Conservation (phyloP, 1,284 basidiomycete genomes). For the Mycosarcoma maydis region DNA sequence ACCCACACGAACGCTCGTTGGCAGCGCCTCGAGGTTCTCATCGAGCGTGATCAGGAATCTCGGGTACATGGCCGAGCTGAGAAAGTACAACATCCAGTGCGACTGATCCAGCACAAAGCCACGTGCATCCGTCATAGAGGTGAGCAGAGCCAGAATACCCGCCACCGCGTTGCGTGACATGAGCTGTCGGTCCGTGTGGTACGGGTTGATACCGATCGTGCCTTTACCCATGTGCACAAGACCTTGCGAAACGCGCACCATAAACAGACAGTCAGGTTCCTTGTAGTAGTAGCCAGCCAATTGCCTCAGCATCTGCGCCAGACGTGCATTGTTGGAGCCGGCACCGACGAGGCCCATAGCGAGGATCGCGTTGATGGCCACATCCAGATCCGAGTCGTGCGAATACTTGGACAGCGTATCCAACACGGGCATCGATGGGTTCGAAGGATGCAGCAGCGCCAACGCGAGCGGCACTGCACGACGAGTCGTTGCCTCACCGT, state of each 20-base stretch:
- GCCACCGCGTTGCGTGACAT: constrained; percentile 90
- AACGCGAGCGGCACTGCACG: constrained; percentile 95
- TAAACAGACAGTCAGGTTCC: constrained; percentile 95
- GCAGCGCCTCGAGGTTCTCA: constrained; percentile 75
- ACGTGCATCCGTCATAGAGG: constrained; percentile 92
- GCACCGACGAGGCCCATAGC: constrained; percentile 99
- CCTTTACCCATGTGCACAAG: constrained; percentile 99
- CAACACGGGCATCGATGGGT: constrained; percentile 92
- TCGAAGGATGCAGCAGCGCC: constrained; percentile 91
- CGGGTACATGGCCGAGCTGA: constrained; percentile 95
- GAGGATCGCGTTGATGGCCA: constrained; percentile 96
- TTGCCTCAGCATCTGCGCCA: constrained; percentile 96
- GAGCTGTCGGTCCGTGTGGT: constrained; percentile 90
- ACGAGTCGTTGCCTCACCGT: constrained; percentile 92
- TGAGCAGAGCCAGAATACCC: constrained; percentile 86
- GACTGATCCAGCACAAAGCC: constrained; percentile 92
- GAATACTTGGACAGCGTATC: constrained; percentile 99
- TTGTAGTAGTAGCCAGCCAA: constrained; percentile 97
- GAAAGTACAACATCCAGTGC: constrained; percentile 99
- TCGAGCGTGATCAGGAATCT: constrained; percentile 97
- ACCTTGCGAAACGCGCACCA: constrained; percentile 95
- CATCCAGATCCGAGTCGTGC: constrained; percentile 95
- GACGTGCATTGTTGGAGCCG: constrained; percentile 95
- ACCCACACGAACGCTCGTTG: constrained; percentile 93
- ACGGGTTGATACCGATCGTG: constrained; percentile 96